A percentile compares a stretch with the other conserved stretches of the same genome.
Evolutionary conservation across 805 yeast genomes (phyloP).

Genomic region (Barnettozyma sucrosica): DNA sequence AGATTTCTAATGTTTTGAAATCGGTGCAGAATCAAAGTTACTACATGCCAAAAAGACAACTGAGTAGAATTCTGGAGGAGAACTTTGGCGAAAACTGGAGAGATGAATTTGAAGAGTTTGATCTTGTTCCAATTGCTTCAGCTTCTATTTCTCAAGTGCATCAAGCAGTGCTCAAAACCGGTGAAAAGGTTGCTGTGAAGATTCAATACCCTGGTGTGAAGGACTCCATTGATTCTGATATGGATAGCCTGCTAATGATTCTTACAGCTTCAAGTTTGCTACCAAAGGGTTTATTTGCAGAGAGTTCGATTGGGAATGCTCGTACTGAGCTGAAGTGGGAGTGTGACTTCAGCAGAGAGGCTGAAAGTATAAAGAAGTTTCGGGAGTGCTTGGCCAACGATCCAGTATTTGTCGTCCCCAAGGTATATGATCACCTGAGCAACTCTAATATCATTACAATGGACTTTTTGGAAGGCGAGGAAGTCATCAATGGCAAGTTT

Average conservation of each 20-base stretch:
- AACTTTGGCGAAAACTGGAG: constrained; percentile 85
- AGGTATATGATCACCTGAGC: constrained; percentile 68
- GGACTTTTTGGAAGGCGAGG: constrained; percentile 81
- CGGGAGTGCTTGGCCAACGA: constrained; percentile 52
- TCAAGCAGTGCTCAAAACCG: constrained; percentile 61
- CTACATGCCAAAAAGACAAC: constrained; percentile 92
- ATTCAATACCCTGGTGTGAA: constrained; percentile 98
- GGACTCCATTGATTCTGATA: constrained; percentile 87
- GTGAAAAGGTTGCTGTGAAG: constrained; percentile 82
- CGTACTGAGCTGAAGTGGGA: constrained; percentile 94
- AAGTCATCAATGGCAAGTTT: constrained; percentile 72
- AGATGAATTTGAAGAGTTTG: constrained; percentile 61
- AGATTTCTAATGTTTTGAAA: constrained; percentile 71
- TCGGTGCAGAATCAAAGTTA: constrained; percentile 92
- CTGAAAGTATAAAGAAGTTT: constrained; percentile 66
- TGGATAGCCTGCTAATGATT: constrained; percentile 76
- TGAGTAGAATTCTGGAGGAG: constrained; percentile 62
- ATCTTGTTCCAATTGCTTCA: constrained; percentile 90
- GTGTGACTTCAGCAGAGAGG: constrained; percentile 91
- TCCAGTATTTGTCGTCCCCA: constrained; percentile 71
- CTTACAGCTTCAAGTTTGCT: constrained; percentile 80
- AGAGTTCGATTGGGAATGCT: constrained; percentile 89
- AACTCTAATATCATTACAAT: constrained; percentile 84
- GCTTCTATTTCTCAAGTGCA: constrained; percentile 98
- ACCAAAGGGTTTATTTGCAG: constrained; percentile 89